Conservation (phyloP, 306 rosid species). For the Rosa lucieae region DNA sequence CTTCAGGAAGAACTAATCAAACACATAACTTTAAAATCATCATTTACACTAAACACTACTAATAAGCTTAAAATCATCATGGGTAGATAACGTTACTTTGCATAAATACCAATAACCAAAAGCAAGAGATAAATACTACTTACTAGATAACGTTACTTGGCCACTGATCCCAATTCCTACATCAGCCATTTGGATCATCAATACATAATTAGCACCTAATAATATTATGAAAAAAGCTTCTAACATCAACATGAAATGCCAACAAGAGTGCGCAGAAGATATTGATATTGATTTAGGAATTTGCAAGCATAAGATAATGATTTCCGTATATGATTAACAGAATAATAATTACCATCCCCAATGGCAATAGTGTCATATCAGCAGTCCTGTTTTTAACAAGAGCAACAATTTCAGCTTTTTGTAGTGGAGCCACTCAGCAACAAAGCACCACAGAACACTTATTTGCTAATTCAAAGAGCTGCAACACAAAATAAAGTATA, state of each 20-base stretch:
- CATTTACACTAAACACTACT: no score
- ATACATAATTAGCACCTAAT: slow-evolving; percentile 89
- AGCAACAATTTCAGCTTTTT: slow-evolving; percentile 62
- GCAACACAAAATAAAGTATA: slow-evolving; percentile 21
- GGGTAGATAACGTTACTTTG: no score
- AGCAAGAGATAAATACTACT: no score
- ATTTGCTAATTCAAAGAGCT: slow-evolving; percentile 75
- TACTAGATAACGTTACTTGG: no score
- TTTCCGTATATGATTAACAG: neutral
- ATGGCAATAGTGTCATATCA: slow-evolving; percentile 95
- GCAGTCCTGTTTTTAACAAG: slow-evolving; percentile 72
- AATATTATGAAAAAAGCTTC: slow-evolving; percentile 11
- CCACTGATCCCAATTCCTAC: no score
- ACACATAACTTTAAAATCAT: no score
- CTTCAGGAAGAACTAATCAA: no score
- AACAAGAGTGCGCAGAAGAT: neutral
- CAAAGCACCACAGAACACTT: slow-evolving; percentile 73
- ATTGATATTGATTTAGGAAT: slow-evolving; percentile 9
- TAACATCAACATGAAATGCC: slow-evolving; percentile 14
- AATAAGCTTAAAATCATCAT: no score
- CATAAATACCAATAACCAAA: no score
- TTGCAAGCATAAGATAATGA: slow-evolving; percentile 4
- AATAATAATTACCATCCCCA: slow-evolving; percentile 74
- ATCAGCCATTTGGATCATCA: no score
- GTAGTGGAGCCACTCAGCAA: slow-evolving; percentile 95